phyloP scores from a whole-genome alignment of 148 eudicot species.

The Heliosperma pusillum region DNA sequence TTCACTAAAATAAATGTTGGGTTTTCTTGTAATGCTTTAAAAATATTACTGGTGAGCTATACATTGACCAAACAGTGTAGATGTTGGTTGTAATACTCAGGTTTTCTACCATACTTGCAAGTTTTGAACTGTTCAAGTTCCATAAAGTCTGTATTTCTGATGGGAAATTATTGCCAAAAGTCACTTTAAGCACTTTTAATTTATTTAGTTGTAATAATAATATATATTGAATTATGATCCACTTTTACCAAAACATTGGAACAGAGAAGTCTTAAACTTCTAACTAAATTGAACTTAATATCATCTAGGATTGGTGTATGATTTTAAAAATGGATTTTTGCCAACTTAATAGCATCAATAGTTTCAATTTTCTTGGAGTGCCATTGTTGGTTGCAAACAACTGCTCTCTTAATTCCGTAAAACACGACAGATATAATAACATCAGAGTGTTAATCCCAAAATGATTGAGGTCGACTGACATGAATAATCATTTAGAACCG shows the following conservation, averaged over 20 bases:
- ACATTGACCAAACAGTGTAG: constrained; percentile 41
- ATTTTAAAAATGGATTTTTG: too few relatives aligned
- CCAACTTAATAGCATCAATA: too few relatives aligned
- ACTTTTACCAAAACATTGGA: constrained; percentile 2
- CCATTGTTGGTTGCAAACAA: too few relatives aligned
- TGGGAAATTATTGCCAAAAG: constrained; percentile 12
- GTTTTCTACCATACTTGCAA: constrained; percentile 17
- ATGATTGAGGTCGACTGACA: too few relatives aligned
- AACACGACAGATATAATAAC: too few relatives aligned
- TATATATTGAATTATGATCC: neutral
- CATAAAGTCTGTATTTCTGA: constrained; percentile 13
- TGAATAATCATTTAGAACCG: too few relatives aligned
- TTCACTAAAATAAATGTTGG: neutral
- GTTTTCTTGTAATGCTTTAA: constrained; percentile 20
- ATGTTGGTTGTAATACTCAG: constrained; percentile 25
- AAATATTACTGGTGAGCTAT: constrained; percentile 43
- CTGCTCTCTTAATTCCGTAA: too few relatives aligned
- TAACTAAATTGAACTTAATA: constrained; percentile 5
- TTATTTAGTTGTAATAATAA: too few relatives aligned
- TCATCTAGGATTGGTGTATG: neutral
- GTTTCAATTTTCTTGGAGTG: too few relatives aligned
- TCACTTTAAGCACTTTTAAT: neutral
- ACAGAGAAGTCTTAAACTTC: neutral
- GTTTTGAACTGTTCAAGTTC: constrained; percentile 15
- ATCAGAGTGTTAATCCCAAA: too few relatives aligned